These are phyloP conservation scores for Trichoderma atroviride DNA, from an alignment of 2,329 filamentous ascomycete genomes.

Conservation along the genomic window DNA sequence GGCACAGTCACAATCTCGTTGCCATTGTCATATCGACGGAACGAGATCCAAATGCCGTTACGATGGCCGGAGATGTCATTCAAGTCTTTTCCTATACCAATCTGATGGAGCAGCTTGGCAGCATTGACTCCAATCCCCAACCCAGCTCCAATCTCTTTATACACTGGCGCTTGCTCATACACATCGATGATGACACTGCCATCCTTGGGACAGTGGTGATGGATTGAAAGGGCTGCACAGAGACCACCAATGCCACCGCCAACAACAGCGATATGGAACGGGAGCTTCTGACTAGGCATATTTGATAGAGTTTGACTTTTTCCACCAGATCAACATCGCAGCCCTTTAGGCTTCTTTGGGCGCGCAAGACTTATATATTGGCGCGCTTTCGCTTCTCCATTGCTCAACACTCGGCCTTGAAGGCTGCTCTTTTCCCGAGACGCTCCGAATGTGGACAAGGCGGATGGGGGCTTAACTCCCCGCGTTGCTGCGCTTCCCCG, in stretches of 20 bases:
- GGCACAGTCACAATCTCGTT: conserved; percentile 18
- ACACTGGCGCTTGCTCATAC: conserved; percentile 15
- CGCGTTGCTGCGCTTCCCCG: neutral
- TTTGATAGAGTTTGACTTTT: neutral
- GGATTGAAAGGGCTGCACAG: conserved; percentile 15
- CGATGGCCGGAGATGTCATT: conserved; percentile 13
- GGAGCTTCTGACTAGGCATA: conserved; percentile 21
- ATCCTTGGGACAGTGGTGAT: conserved; percentile 19
- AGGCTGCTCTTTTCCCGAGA: neutral
- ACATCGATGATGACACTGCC: conserved; percentile 18
- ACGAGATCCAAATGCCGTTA: conserved; percentile 19
- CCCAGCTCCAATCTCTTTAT: conserved; percentile 18
- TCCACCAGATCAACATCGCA: neutral
- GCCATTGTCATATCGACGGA: conserved; percentile 10
- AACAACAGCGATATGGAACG: conserved; percentile 19
- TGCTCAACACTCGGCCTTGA: neutral
- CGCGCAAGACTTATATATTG: conserved; percentile 11
- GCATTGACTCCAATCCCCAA: conserved; percentile 19
- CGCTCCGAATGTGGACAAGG: neutral
- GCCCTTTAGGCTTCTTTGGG: neutral
- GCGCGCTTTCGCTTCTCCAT: neutral
- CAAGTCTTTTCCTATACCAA: conserved; percentile 13
- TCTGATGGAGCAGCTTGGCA: conserved; percentile 16
- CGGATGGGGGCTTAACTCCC: conserved; percentile 10
- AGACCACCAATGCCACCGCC: conserved; percentile 22